Evolutionary conservation across 2,329 filamentous ascomycete species (phyloP).

Genomic region (Blastomyces gilchristii): DNA sequence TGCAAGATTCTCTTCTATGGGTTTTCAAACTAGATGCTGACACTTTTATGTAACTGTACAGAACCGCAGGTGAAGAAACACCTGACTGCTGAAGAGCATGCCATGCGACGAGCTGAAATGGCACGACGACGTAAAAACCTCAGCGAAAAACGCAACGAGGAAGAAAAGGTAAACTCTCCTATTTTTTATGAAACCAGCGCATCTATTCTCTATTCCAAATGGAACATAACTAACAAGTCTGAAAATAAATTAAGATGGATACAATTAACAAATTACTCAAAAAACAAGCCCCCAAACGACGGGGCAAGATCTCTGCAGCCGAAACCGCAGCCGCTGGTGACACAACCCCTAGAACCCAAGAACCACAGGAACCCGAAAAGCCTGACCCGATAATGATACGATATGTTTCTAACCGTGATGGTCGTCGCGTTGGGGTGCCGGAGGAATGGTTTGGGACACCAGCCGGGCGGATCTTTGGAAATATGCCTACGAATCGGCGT

Average conservation of each 20-base stretch:
- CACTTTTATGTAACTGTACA: slow-evolving; percentile 18
- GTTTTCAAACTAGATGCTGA: not conserved
- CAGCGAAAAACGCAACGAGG: slow-evolving; percentile 66
- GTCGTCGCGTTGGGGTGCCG: slow-evolving; percentile 36
- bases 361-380: slow-evolving; percentile 29
- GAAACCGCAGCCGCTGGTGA: slow-evolving; percentile 33
- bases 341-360: slow-evolving; percentile 31
- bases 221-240: not conserved
- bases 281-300: slow-evolving; percentile 53
- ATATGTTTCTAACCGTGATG: slow-evolving; percentile 36
- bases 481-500: slow-evolving; percentile 10
- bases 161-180: slow-evolving; percentile 52
- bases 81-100: slow-evolving; percentile 61
- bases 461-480: slow-evolving; percentile 32
- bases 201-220: not conserved
- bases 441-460: slow-evolving; percentile 40
- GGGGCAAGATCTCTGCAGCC: slow-evolving; percentile 39
- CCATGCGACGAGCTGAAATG: slow-evolving; percentile 64
- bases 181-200: not conserved
- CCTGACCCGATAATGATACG: slow-evolving; percentile 37
- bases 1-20: not conserved
- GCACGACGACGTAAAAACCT: slow-evolving; percentile 62
- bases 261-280: slow-evolving; percentile 58
- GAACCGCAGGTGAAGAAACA: slow-evolving; percentile 65
- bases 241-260: slow-evolving; percentile 43